Percentiles rank a stretch among this genome's conserved stretches.
These are phyloP conservation scores for Chytriomyces sp. DNA, from an alignment of 192 early-diverging fungal genomes.

Conservation along the genomic window DNA sequence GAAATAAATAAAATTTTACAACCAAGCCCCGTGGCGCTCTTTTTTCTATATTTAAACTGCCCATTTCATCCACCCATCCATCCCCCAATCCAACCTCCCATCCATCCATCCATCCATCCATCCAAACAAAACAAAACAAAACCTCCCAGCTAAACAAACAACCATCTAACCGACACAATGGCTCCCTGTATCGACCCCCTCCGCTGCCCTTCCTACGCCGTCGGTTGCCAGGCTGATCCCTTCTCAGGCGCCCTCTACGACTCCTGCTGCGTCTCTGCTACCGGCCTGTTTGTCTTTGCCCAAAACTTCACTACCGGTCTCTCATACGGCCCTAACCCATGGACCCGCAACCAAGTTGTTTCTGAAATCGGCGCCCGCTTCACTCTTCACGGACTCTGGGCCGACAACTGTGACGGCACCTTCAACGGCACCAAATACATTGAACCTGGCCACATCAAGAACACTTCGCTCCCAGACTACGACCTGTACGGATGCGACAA, in stretches of 20 bases:
- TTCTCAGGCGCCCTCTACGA: constrained; percentile 14
- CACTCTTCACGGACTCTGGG: constrained; percentile 83
- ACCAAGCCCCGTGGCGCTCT: too few species aligned
- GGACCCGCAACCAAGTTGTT: constrained; percentile 24
- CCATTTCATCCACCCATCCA: too few species aligned
- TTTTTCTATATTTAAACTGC: too few species aligned
- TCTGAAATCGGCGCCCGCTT: constrained; percentile 38
- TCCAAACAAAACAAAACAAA: too few species aligned
- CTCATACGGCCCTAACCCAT: constrained; percentile 31
- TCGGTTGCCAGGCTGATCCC: constrained; percentile 24
- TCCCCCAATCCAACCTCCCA: too few species aligned
- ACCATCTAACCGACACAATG: too few species aligned
- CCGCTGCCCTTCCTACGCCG: constrained; percentile 16
- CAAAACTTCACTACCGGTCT: constrained; percentile 66
- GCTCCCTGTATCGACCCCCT: not conserved
- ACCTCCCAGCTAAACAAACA: too few species aligned
- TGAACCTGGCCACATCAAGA: not conserved
- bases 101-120: too few species aligned
- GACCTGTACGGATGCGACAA: constrained; percentile 65
- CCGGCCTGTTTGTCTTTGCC: constrained; percentile 58
- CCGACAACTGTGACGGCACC: constrained; percentile 67
- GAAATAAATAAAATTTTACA: too few species aligned
- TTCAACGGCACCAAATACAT: constrained; percentile 34
- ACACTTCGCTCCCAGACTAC: constrained; percentile 58
- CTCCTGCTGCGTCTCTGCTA: constrained; percentile 60